These are phyloP conservation scores for Fusarium sp. DNA, from an alignment of 2,329 filamentous ascomycete species.

Conservation along the genomic window DNA sequence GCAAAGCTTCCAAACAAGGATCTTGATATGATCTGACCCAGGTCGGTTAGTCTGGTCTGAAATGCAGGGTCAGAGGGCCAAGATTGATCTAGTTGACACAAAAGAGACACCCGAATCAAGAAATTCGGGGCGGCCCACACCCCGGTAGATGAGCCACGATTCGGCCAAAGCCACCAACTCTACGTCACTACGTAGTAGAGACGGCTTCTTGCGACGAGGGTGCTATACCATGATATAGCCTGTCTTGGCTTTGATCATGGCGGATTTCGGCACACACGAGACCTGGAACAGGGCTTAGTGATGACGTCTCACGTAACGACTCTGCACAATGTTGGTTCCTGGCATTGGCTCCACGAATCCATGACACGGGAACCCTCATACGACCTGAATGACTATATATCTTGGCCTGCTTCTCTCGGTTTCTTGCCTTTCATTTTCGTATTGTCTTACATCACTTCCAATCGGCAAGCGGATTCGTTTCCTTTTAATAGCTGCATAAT, in stretches of 20 bases:
- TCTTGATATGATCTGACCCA: background rate
- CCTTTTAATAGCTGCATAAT: background rate
- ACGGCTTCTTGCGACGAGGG: constrained; percentile 26
- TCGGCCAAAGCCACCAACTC: constrained; percentile 39
- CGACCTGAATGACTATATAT: constrained; percentile 21
- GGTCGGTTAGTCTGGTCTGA: background rate
- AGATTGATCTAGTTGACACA: constrained; percentile 1
- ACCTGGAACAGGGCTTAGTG: constrained; percentile 30
- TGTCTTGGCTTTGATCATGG: constrained; percentile 28
- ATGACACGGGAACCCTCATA: constrained; percentile 4
- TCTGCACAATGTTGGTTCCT: constrained; percentile 28
- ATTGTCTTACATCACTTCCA: background rate
- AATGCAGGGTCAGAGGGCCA: constrained; percentile 14
- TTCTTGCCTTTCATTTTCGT: background rate
- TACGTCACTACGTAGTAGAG: constrained; percentile 39
- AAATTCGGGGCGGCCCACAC: constrained; percentile 30
- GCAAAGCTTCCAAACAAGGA: constrained; percentile 16
- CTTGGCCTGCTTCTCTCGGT: constrained; percentile 9
- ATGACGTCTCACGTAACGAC: constrained; percentile 40
- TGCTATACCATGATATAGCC: constrained; percentile 15
- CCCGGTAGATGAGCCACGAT: constrained; percentile 33
- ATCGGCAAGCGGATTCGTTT: background rate
- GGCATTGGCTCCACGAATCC: background rate
- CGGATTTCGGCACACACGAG: constrained; percentile 23
- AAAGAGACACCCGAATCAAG: constrained; percentile 33